Conservation (phyloP, 2,329 filamentous ascomycete genomes). For the Aspergillus caelatus region DNA sequence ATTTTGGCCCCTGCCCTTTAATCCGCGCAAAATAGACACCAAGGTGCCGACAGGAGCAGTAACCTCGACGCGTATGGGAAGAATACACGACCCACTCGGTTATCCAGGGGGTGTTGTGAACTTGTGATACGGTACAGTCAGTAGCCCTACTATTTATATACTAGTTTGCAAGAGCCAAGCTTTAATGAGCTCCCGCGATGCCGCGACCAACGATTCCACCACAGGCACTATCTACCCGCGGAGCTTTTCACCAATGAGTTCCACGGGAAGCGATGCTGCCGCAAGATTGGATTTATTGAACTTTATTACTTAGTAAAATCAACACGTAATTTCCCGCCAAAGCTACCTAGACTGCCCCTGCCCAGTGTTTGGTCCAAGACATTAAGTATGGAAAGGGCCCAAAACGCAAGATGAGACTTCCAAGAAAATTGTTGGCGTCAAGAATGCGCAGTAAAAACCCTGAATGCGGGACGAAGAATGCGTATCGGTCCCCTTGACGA, state of each 20-base stretch:
- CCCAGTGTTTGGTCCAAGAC: background rate
- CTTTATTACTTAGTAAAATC: background rate
- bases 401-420: background rate
- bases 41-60: background rate
- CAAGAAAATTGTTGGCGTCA: background rate
- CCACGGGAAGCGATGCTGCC: too few relatives aligned
- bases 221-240: background rate
- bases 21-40: background rate
- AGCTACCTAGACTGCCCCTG: background rate
- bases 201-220: background rate
- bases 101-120: background rate
- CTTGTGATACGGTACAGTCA: background rate
- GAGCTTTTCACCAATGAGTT: background rate
- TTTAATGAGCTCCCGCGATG: slow-evolving; percentile 3
- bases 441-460: background rate
- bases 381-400: background rate
- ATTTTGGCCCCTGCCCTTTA: background rate
- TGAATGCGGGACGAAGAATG: background rate
- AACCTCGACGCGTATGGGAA: background rate
- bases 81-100: background rate
- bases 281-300: background rate
- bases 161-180: slow-evolving; percentile 2
- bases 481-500: background rate
- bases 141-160: background rate
- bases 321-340: background rate